Conservation (phyloP, 2,329 filamentous ascomycete species). For the Cladosporium sp. region DNA sequence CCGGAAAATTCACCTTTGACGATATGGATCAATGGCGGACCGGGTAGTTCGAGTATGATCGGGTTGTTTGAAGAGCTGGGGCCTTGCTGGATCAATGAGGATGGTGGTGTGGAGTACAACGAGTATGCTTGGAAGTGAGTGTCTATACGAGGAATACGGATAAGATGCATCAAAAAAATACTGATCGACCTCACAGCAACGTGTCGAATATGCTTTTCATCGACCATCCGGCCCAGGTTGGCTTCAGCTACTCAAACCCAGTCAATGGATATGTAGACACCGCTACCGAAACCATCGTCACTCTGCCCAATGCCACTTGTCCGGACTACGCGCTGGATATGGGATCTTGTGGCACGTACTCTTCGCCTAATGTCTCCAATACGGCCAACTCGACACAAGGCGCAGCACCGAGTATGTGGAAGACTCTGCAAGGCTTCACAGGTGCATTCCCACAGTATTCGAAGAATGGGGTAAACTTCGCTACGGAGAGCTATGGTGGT, state of each 20-base stretch:
- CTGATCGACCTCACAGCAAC: constrained; percentile 30
- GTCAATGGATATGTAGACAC: constrained; percentile 23
- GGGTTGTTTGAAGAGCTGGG: constrained; percentile 51
- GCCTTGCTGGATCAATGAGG: constrained; percentile 39
- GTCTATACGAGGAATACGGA: too few species aligned
- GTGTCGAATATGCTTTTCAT: constrained; percentile 65
- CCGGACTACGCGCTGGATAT: constrained; percentile 18
- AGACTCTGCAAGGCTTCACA: constrained; percentile 59
- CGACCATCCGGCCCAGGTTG: constrained; percentile 59
- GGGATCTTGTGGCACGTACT: constrained; percentile 51
- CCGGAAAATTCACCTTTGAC: constrained; percentile 52
- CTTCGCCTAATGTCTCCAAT: constrained; percentile 45
- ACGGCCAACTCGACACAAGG: constrained; percentile 50
- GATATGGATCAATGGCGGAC: constrained; percentile 59
- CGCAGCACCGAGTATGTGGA: constrained; percentile 58
- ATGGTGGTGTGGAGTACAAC: constrained; percentile 51
- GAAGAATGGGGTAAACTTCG: constrained; percentile 30
- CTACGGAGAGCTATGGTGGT: constrained; percentile 23
- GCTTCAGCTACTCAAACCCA: constrained; percentile 51
- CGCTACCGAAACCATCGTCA: constrained; percentile 36
- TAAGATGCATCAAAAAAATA: not conserved
- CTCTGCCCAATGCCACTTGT: constrained; percentile 22
- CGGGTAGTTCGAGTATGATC: constrained; percentile 55
- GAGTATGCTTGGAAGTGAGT: constrained; percentile 55
- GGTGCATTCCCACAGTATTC: constrained; percentile 48